Base-by-base conservation (phyloP, 805 yeast species). In the Blastobotrys americana region DNA sequence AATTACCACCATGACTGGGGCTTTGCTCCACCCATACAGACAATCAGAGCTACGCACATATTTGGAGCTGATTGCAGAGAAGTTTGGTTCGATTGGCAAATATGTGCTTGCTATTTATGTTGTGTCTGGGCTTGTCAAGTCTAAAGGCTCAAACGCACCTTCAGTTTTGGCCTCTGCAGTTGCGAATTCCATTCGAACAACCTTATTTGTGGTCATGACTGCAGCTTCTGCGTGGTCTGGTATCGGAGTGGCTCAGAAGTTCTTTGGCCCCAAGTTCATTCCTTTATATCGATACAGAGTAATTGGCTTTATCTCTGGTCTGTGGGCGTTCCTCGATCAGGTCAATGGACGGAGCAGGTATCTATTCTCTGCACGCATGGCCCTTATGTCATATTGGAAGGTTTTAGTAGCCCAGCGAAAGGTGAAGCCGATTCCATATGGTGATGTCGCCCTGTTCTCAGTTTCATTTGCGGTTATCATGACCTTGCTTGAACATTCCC, bases 271-370 rank as follows among this genome's bases (percentile, higher is more conserved):
- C 44, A 52, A 47, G 25, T 44, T 62, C 31, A 40, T 55, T 40
- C 60, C 69, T 43, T 49, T 48, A 15, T 45, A 50, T 15, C 64
- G 72, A n/a, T 62, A 61, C 56, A 50, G 64, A 20, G 35, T 66
- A 31, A 63, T 68, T 45, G 72, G 71, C n/a, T 59, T 65, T 47
- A 43, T 63, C 35, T 62, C 68, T n/a, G 72, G 72, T 3, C 55
- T 66, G 38, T 66, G 70, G 69, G 67, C 69, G 2, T 54, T 61
- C 22, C 37, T 65, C 19, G 68, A 63, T 49, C 64, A 57, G 40
- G 55, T 54, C 36, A 47, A 50, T 34, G 66, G 66, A 46, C 54
- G 61, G 33, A 47, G 59, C 9, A 56, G 66, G 46, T 64, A 59
- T 48, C 50, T 60, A 45, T 66, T 61, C 48, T 57, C 63, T 13